A percentile compares a stretch with the other conserved stretches of the same genome.
Evolutionary conservation across 139 green algal species (phyloP).

Genomic region (Zygnema cylindricum): DNA sequence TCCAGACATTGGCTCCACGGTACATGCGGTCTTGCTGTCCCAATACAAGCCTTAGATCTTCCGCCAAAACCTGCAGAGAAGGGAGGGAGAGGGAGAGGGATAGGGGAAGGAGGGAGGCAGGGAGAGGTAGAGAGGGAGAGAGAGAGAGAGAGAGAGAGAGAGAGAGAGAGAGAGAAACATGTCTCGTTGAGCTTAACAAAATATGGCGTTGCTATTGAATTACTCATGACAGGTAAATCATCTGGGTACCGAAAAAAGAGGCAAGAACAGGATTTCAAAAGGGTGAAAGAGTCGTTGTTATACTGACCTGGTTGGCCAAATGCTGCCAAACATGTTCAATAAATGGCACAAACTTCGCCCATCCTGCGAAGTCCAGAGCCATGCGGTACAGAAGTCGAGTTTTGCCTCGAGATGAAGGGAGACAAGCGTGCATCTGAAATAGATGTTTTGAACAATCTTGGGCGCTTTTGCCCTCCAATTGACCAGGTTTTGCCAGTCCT

Average conservation of each 20-base stretch:
- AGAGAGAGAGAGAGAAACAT: neutral
- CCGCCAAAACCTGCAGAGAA: conserved; percentile 85
- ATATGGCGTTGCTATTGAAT: too few species aligned
- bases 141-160: neutral
- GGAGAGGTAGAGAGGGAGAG: neutral
- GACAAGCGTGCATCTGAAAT: conserved; percentile 96
- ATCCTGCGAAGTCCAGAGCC: conserved; percentile 93
- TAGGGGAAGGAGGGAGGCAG: neutral
- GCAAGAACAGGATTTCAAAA: too few species aligned
- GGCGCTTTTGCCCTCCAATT: conserved; percentile 75
- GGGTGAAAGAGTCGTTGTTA: too few species aligned
- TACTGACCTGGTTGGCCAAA: conserved; percentile 70
- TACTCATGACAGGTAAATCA: too few species aligned
- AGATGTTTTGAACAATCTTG: conserved; percentile 87
- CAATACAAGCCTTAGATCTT: conserved; percentile 93
- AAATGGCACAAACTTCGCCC: conserved; percentile 82
- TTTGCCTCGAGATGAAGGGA: conserved; percentile 81
- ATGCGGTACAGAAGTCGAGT: conserved; percentile 98
- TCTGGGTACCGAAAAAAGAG: too few species aligned
- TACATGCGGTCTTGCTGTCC: conserved; percentile 95
- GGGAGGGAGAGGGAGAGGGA: neutral
- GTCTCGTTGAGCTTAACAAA: too few species aligned
- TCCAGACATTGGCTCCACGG: conserved; percentile 87
- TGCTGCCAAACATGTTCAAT: conserved; percentile 88
- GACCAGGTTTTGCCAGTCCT: conserved; percentile 87